These are phyloP conservation scores for Yarrowia keelungensis DNA, from an alignment of 805 yeast genomes.

Conservation along the genomic window DNA sequence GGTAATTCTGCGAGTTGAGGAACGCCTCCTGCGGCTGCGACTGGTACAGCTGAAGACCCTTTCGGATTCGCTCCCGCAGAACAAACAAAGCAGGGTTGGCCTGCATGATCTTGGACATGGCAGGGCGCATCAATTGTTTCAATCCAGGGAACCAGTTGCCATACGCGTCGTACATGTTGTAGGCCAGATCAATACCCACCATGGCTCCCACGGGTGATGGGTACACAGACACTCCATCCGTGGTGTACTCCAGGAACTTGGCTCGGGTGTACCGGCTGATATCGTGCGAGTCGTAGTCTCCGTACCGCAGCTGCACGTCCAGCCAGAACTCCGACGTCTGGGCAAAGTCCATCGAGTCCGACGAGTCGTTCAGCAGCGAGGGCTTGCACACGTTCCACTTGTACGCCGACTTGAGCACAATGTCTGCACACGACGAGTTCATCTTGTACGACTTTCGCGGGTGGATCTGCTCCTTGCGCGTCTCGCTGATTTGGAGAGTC, in stretches of 20 bases:
- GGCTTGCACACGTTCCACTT: constrained; percentile 84
- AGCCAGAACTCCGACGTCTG: constrained; percentile 80
- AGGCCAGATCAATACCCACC: constrained; percentile 90
- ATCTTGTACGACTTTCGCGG: constrained; percentile 97
- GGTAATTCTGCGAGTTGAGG: constrained; percentile 86
- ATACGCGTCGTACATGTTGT: constrained; percentile 93
- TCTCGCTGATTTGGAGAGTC: constrained; percentile 79
- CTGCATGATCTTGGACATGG: constrained; percentile 92
- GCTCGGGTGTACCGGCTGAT: constrained; percentile 92
- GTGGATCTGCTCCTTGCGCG: constrained; percentile 90
- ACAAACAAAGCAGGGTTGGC: constrained; percentile 93
- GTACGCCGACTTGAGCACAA: constrained; percentile 73
- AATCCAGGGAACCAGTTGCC: constrained; percentile 98
- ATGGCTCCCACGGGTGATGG: constrained; percentile 94
- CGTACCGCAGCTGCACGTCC: constrained; percentile 93
- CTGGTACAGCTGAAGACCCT: constrained; percentile 91
- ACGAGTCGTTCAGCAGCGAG: constrained; percentile 73
- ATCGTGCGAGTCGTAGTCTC: constrained; percentile 98
- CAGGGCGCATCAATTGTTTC: constrained; percentile 86
- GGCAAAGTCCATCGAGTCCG: constrained; percentile 66
- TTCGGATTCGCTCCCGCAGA: constrained; percentile 89
- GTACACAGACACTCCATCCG: constrained; percentile 81
- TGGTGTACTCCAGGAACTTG: constrained; percentile 89
- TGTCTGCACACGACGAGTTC: constrained; percentile 95
- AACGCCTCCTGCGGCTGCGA: constrained; percentile 93